Evolutionary conservation across 164 flowering plant genomes (phyloP), one percentile per base, ranked within the genome.

Genomic region (Tetracentron sinense): DNA sequence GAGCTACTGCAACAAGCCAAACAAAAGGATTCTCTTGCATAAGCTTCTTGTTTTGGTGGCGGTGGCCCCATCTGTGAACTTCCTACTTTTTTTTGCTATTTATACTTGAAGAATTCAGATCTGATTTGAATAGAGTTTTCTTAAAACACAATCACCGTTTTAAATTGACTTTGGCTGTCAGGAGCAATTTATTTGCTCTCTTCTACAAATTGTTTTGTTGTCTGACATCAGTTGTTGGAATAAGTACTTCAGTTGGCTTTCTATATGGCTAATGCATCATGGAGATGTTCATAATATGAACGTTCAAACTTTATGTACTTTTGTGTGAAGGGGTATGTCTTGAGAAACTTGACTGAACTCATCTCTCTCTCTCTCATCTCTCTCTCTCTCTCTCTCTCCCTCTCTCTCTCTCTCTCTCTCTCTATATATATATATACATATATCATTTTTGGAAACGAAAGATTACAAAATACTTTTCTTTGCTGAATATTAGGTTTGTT

Each of bases 11-110:
- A 58, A 48, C 72, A 79, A 61, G 79, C 75, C 56, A 77, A 69
- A 29, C 71, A 81, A 60, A 76, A 54, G 57, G 88, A 83, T 31
- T 42, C 86, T 62, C 73, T 78, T 62, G 83, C 83, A 19, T 83
- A 59, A 81, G 21, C 46, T 54, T 38, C 42, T 22, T 30, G 20
- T 22, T 28, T 54, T 47, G 11, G 64, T 38, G 33, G 54, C 27
- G 27, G 50, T 52, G 44, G 23, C 48, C 19, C 11, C 19, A 17
- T 21, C 33, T 46, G 33, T 31, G 55, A 54, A 35, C 61, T n/a
- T 54, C 53, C 59, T 48, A 31, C 31, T 49, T 48, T 62, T 53
- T 31, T 42, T 22, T 46, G 44, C 33, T 55, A 2, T 14, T 51
- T 72, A 51, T 31, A 26, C 27, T 42, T 42, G 28, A 31, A 56